Evolutionary conservation across 768 basidiomycete species (phyloP).

Genomic region (Tephrocybe sp.): DNA sequence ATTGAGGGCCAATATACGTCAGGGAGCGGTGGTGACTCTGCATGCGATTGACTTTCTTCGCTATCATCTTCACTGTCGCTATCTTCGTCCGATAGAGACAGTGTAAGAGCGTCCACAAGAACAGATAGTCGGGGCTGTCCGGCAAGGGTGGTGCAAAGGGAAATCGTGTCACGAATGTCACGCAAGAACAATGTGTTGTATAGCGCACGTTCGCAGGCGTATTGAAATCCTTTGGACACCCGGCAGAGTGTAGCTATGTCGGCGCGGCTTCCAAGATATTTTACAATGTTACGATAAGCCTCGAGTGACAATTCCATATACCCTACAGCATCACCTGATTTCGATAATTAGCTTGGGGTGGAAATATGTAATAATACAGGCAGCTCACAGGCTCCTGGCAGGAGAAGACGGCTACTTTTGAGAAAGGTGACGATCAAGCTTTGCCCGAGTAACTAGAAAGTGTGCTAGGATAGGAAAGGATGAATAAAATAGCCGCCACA

Average conservation of each 20-base stretch:
- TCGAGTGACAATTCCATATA: slow-evolving; percentile 62
- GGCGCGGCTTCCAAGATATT: slow-evolving; percentile 44
- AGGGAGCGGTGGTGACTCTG: slow-evolving; percentile 22
- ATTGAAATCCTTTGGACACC: slow-evolving; percentile 54
- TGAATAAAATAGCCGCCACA: not conserved
- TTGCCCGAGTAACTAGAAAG: not conserved
- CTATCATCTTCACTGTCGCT: slow-evolving; percentile 26
- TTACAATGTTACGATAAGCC: slow-evolving; percentile 55
- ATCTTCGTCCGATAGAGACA: slow-evolving; percentile 35
- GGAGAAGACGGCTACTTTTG: slow-evolving; percentile 14
- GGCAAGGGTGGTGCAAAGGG: slow-evolving; percentile 46
- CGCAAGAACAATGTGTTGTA: slow-evolving; percentile 57
- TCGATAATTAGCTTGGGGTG: not conserved
- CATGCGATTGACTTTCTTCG: slow-evolving; percentile 21
- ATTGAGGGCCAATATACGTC: slow-evolving; percentile 49
- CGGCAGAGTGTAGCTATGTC: slow-evolving; percentile 57
- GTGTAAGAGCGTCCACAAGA: slow-evolving; percentile 53
- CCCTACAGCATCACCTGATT: slow-evolving; percentile 39
- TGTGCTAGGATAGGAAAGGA: slow-evolving; percentile 1
- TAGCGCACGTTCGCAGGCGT: slow-evolving; percentile 52
- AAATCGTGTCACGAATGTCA: slow-evolving; percentile 33
- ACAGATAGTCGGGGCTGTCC: slow-evolving; percentile 43
- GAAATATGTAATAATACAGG: not conserved
- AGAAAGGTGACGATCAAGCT: slow-evolving; percentile 16
- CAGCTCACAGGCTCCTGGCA: slow-evolving; percentile 27